A percentile compares a stretch with the other conserved stretches of the same genome.
phyloP scores from a whole-genome alignment of 176 grass and related monocot genomes.

The Stipa capillata region DNA sequence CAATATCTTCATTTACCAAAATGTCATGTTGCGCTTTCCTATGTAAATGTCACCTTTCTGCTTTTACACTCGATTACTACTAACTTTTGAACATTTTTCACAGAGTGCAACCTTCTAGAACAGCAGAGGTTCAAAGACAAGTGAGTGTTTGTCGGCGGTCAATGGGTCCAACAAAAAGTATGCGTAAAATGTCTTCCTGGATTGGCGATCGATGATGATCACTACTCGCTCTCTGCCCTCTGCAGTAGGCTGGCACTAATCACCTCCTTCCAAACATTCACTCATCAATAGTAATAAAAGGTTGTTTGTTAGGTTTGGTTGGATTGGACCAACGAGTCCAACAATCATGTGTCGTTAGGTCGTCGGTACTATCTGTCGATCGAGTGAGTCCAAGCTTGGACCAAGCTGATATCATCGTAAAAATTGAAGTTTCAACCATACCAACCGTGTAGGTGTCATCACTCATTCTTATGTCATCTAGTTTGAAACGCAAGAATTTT shows the following conservation, averaged over 20 bases:
- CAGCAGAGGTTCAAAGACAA: background rate
- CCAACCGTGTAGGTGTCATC: background rate
- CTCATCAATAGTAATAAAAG: background rate
- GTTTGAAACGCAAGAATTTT: too few species aligned
- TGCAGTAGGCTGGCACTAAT: background rate
- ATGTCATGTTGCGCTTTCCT: too few species aligned
- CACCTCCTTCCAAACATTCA: background rate
- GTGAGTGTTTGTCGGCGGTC: background rate
- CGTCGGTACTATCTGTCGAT: background rate
- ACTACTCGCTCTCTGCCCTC: background rate
- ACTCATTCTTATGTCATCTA: background rate
- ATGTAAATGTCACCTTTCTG: background rate
- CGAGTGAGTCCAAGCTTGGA: background rate
- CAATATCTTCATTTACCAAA: too few species aligned
- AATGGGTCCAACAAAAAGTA: background rate
- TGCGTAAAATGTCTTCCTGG: background rate
- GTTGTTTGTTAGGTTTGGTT: slow-evolving; percentile 15
- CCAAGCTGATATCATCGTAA: background rate
- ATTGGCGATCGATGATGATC: background rate
- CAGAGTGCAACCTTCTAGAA: background rate
- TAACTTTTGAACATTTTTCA: too few species aligned
- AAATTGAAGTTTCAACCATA: background rate
- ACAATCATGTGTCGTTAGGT: slow-evolving; percentile 1
- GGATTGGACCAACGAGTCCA: background rate
- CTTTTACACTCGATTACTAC: background rate